phyloP scores from a whole-genome alignment of 805 yeast genomes.

The Debaryomyces prosopidis region DNA sequence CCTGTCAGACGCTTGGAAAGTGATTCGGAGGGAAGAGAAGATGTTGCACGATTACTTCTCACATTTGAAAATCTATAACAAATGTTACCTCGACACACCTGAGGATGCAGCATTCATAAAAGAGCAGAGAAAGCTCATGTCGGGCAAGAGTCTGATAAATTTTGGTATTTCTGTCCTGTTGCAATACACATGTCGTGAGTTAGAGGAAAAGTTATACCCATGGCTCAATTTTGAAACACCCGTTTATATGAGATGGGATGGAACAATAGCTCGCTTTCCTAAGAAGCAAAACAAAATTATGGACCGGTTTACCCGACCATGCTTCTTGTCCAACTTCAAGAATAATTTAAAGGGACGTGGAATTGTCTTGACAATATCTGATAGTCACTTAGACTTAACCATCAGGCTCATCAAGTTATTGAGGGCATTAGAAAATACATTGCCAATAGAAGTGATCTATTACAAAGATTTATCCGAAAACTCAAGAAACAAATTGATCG shows the following conservation, averaged over 20 bases:
- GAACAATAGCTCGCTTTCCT: neutral
- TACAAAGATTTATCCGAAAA: conserved; percentile 25
- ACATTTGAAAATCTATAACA: conserved; percentile 22
- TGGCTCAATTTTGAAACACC: conserved; percentile 26
- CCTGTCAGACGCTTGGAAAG: conserved; percentile 11
- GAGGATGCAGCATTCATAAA: neutral
- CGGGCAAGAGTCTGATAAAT: neutral
- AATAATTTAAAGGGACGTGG: conserved; percentile 29
- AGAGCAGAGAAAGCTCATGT: neutral
- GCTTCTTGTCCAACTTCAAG: conserved; percentile 12
- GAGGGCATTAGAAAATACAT: conserved; percentile 24
- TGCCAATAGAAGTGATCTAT: conserved; percentile 35
- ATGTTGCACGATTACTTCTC: conserved; percentile 22
- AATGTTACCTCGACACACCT: conserved; percentile 18
- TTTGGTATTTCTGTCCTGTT: neutral
- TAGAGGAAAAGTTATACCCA: conserved; percentile 20
- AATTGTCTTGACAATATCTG: conserved; percentile 31
- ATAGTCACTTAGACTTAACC: conserved; percentile 22
- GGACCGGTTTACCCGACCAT: neutral
- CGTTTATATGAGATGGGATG: conserved; percentile 5
- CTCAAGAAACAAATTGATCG: conserved; percentile 19
- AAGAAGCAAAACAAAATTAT: neutral
- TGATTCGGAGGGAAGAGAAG: conserved; percentile 20
- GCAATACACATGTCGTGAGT: conserved; percentile 6
- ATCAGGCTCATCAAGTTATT: conserved; percentile 26